Evolutionary conservation across 495 filamentous ascomycete species (phyloP), one percentile per base, ranked within the genome.

Genomic region (Penicillium salamii): DNA sequence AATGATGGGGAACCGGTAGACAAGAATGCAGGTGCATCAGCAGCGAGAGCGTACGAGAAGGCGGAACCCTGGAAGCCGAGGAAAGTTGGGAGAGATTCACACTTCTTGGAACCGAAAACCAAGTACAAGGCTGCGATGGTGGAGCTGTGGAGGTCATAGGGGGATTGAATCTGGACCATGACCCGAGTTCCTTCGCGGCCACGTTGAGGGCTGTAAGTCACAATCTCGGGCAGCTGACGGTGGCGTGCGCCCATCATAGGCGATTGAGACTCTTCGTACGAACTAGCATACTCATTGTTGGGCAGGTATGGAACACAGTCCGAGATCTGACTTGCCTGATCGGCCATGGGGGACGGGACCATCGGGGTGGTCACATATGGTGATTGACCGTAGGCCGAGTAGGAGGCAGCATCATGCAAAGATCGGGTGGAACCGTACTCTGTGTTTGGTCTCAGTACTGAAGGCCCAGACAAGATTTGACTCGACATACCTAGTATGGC

Each of bases 101-200:
- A 85, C 65, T 81, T 78, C 55, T 84, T 79, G 5, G 80, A 76
- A 7, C 89, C 92, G 62, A 97, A 95, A 26, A 84, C 80, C 19
- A 97, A 67, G 53, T 74, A 83, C 52, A 88, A 79, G 32, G 70
- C 74, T 1, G 79, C 74, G 18, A 75, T 63, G 3, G 78, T 72
- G 3, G 81, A 74, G 15, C 78, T 75, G 55, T 86, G 74, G 15
- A 84, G 67, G 53, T 96, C 89, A 63, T 86, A 87, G 23, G 83
- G 78, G 11, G 83, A 85, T 52, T 82, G 80, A 37, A 96, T 80
- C 62, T 87, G 83, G 42, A 96, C 78, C 34, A 77, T 71, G 7
- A 97, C 71, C 52, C 80, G 78, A 12, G 85, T 86, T 42, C 88
- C 88, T 61, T 79, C 76, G 3, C 73, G 61, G 19, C 92, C 93